Conservation (phyloP, 768 basidiomycete genomes). For the Macrolepiota dolichaula region DNA sequence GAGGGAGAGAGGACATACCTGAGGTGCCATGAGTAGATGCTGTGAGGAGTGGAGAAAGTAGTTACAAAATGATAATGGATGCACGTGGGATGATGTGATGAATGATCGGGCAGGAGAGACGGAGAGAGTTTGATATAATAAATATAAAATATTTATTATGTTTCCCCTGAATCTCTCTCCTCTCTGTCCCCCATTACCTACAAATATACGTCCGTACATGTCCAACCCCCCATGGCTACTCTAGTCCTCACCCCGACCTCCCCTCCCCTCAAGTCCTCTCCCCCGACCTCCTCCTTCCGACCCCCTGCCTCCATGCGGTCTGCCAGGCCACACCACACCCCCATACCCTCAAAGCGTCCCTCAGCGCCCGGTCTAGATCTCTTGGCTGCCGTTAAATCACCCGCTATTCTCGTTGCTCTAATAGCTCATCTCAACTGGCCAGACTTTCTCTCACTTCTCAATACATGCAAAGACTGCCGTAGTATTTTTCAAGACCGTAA, state of each 20-base stretch:
- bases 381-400: constrained; percentile 17
- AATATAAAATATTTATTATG: too few species aligned
- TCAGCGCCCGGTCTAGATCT: constrained; percentile 14
- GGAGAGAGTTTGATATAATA: background rate
- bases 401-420: constrained; percentile 23
- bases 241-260: background rate
- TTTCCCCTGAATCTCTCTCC: background rate
- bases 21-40: background rate
- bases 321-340: background rate
- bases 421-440: constrained; percentile 34
- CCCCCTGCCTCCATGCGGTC: background rate
- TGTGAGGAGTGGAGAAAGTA: background rate
- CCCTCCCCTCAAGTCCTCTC: background rate
- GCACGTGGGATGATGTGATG: constrained; percentile 8
- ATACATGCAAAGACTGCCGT: constrained; percentile 30
- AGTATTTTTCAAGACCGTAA: constrained; percentile 24
- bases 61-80: background rate
- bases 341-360: constrained; percentile 10
- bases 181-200: background rate
- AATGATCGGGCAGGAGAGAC: background rate
- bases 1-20: constrained; percentile 15
- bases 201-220: background rate
- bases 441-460: constrained; percentile 34
- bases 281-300: background rate
- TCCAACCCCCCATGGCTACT: background rate